Percentiles rank a stretch among this genome's conserved stretches.
Conservation (phyloP, 768 basidiomycete species). For the Cyathus striatus region DNA sequence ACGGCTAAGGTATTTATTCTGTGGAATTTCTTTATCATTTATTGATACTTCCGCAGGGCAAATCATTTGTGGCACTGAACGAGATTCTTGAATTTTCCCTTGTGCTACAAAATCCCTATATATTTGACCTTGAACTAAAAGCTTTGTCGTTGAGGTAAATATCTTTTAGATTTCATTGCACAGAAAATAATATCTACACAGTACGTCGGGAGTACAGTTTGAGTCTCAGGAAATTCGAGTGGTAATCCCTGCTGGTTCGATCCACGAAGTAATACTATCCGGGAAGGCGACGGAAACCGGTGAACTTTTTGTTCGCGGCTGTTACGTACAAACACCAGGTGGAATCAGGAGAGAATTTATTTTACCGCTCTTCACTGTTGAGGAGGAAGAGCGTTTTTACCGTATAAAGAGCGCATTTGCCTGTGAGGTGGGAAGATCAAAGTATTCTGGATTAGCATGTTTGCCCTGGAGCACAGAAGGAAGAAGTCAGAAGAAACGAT, state of each 20-base stretch:
- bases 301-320: slow-evolving; percentile 68
- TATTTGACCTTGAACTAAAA: slow-evolving; percentile 87
- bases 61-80: slow-evolving; percentile 71
- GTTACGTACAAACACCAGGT: slow-evolving; percentile 70
- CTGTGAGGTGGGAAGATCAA: slow-evolving; percentile 67
- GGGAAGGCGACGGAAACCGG: slow-evolving; percentile 68
- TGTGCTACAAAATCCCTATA: slow-evolving; percentile 85
- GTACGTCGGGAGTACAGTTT: slow-evolving; percentile 79
- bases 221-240: slow-evolving; percentile 60
- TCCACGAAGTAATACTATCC: slow-evolving; percentile 67
- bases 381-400: slow-evolving; percentile 60
- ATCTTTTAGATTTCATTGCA: neutral
- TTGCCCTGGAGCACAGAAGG: slow-evolving; percentile 52
- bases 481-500: slow-evolving; percentile 30
- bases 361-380: slow-evolving; percentile 65
- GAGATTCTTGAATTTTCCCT: slow-evolving; percentile 81
- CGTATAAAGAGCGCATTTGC: slow-evolving; percentile 54
- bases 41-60: slow-evolving; percentile 30
- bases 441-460: slow-evolving; percentile 70
- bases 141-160: slow-evolving; percentile 73
- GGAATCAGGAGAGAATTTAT: slow-evolving; percentile 68
- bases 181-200: slow-evolving; percentile 21
- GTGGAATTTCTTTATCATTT: neutral
- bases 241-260: slow-evolving; percentile 67
- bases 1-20: slow-evolving; percentile 48